Conservation (phyloP, 2,329 filamentous ascomycete species). For the Cercospora citrullina region DNA sequence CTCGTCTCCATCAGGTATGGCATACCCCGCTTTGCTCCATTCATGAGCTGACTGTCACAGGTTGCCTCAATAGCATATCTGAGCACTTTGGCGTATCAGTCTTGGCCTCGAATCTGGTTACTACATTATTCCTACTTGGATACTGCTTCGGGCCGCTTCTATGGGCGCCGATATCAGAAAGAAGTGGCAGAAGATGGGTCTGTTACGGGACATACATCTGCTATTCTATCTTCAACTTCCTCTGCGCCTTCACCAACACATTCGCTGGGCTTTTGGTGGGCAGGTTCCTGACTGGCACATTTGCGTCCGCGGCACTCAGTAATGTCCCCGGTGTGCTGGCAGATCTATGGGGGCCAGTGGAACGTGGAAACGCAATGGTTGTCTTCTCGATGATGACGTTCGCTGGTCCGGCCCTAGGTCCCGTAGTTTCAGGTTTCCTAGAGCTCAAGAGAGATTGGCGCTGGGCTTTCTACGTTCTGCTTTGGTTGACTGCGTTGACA, state of each 20-base stretch:
- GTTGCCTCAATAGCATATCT: slow-evolving; percentile 43
- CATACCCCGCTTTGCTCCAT: too few species aligned
- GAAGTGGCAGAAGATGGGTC: slow-evolving; percentile 58
- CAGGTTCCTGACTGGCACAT: slow-evolving; percentile 57
- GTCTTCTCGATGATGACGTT: slow-evolving; percentile 55
- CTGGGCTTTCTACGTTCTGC: slow-evolving; percentile 44
- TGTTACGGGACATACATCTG: slow-evolving; percentile 47
- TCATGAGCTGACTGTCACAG: slow-evolving; percentile 15
- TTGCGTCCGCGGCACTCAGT: slow-evolving; percentile 49
- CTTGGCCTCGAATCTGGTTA: slow-evolving; percentile 40
- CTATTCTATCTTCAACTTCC: slow-evolving; percentile 52
- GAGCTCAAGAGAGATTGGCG: slow-evolving; percentile 53
- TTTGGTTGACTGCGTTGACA: slow-evolving; percentile 42
- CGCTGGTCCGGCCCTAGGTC: slow-evolving; percentile 45
- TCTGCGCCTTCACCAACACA: slow-evolving; percentile 58
- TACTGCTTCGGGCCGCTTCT: slow-evolving; percentile 63
- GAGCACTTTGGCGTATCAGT: slow-evolving; percentile 50
- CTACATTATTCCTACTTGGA: slow-evolving; percentile 35
- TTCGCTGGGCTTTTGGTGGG: slow-evolving; percentile 56
- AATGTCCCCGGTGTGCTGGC: slow-evolving; percentile 53
- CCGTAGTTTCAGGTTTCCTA: slow-evolving; percentile 58
- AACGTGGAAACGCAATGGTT: slow-evolving; percentile 55
- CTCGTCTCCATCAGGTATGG: slow-evolving; percentile 40
- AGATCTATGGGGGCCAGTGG: slow-evolving; percentile 40
- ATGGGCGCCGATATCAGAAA: slow-evolving; percentile 67